Conservation (phyloP, 78 protist genomes). For the Protostelium mycophagum region DNA sequence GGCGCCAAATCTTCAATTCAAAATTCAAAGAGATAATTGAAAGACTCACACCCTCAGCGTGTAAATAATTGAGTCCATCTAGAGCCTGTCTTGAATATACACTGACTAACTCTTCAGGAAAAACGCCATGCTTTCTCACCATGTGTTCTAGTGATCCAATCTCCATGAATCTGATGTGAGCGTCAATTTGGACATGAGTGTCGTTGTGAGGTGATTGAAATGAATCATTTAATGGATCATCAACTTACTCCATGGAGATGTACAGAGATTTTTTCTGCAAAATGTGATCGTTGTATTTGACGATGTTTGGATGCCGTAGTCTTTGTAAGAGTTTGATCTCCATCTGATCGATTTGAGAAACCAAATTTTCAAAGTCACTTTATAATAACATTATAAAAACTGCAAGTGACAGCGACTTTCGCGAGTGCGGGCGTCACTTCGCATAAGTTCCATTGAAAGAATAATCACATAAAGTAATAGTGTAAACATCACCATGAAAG, state of each 20-base stretch:
- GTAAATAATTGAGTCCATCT: conserved; percentile 78
- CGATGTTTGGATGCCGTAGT: conserved; percentile 77
- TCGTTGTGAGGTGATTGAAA: too few species aligned
- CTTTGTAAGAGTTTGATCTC: conserved; percentile 79
- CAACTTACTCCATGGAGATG: conserved; percentile 85
- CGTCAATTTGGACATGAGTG: neutral
- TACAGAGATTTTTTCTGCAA: conserved; percentile 50
- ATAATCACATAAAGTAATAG: neutral
- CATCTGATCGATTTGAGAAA: neutral
- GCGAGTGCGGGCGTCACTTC: too few species aligned
- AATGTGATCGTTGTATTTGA: conserved; percentile 66
- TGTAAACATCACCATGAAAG: neutral
- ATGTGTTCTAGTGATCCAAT: conserved; percentile 86
- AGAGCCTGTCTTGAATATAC: conserved; percentile 82
- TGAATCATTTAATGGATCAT: too few species aligned
- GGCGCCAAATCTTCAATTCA: too few species aligned
- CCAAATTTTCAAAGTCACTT: too few species aligned
- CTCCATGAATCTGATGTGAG: conserved; percentile 54
- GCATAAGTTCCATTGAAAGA: too few species aligned
- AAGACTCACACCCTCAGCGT: conserved; percentile 87
- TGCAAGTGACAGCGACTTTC: too few species aligned
- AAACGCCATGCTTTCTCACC: conserved; percentile 72
- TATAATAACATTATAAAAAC: too few species aligned
- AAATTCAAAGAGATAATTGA: too few species aligned
- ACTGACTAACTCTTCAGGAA: conserved; percentile 83